Conservation (phyloP, 2,329 filamentous ascomycete genomes). For the Exophiala sideris region DNA sequence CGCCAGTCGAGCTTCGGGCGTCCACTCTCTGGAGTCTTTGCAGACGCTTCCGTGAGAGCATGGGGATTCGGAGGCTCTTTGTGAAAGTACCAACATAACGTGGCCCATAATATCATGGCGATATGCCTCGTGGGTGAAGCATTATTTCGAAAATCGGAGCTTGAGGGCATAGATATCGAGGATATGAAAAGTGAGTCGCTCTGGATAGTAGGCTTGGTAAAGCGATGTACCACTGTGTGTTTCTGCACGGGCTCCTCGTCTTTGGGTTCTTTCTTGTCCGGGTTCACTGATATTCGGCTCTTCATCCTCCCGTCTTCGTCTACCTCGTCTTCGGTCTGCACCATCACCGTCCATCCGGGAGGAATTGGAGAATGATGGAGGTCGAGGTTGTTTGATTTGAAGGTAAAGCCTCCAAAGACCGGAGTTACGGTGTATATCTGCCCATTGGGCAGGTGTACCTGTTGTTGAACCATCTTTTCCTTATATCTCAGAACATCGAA, state of each 20-base stretch:
- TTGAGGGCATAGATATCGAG: slow-evolving; percentile 80
- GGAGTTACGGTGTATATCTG: slow-evolving; percentile 70
- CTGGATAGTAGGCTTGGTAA: slow-evolving; percentile 68
- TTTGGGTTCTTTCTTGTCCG: neutral
- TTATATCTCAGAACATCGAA: slow-evolving; percentile 6
- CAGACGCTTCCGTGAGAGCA: slow-evolving; percentile 61
- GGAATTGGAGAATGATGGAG: slow-evolving; percentile 69
- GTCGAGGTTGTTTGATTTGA: slow-evolving; percentile 76
- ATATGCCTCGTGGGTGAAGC: slow-evolving; percentile 82
- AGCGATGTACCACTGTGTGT: slow-evolving; percentile 52
- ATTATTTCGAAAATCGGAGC: slow-evolving; percentile 72
- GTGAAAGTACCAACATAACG: slow-evolving; percentile 97
- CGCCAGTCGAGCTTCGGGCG: slow-evolving; percentile 82
- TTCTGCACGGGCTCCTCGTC: slow-evolving; percentile 16
- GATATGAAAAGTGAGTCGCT: slow-evolving; percentile 87
- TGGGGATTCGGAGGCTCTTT: slow-evolving; percentile 68
- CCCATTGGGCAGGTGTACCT: slow-evolving; percentile 72
- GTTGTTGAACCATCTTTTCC: slow-evolving; percentile 20
- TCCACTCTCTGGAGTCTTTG: slow-evolving; percentile 63
- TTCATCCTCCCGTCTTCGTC: slow-evolving; percentile 26
- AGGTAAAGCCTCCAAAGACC: slow-evolving; percentile 87
- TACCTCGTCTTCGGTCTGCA: slow-evolving; percentile 64
- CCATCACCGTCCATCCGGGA: slow-evolving; percentile 82
- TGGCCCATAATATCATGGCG: slow-evolving; percentile 95
- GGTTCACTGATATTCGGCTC: slow-evolving; percentile 17